Evolutionary conservation across 2,329 filamentous ascomycete genomes (phyloP).

Genomic region (Rutstroemia sp.): DNA sequence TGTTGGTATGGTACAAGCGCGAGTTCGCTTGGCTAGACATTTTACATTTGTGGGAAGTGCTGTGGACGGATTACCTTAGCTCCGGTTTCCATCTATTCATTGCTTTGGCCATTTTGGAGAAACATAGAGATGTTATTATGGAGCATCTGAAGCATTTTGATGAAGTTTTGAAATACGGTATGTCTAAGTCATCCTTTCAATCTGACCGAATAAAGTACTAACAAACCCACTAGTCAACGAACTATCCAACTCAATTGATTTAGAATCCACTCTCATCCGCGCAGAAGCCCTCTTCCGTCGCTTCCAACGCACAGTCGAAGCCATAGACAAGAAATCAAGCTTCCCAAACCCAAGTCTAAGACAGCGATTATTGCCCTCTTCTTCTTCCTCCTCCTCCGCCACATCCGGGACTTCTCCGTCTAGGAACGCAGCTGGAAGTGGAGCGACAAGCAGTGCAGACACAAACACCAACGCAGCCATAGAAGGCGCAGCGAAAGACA

Average conservation of each 20-base stretch:
- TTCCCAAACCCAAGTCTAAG: constrained; percentile 55
- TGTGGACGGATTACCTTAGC: constrained; percentile 90
- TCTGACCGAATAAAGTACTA: neutral
- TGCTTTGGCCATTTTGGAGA: constrained; percentile 88
- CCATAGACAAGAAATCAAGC: constrained; percentile 83
- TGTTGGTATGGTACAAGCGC: constrained; percentile 97
- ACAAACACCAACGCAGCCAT: constrained; percentile 24
- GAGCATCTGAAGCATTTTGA: constrained; percentile 90
- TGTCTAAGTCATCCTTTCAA: constrained; percentile 28
- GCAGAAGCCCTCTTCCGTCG: constrained; percentile 83
- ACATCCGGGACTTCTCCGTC: too few relatives aligned
- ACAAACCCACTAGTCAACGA: constrained; percentile 66
- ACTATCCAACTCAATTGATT: constrained; percentile 84
- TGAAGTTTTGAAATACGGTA: constrained; percentile 93
- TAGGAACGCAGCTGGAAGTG: neutral
- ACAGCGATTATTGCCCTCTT: constrained; percentile 15
- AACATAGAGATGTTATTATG: constrained; percentile 95
- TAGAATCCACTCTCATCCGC: constrained; percentile 76
- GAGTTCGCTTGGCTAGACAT: constrained; percentile 90
- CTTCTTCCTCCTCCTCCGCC: neutral
- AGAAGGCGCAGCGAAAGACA: constrained; percentile 8
- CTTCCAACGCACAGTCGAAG: constrained; percentile 83
- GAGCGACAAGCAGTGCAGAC: constrained; percentile 1
- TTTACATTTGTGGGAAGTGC: constrained; percentile 78
- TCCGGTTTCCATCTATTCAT: constrained; percentile 93